A percentile compares a stretch with the other conserved stretches of the same genome.
These are phyloP conservation scores for Atractiella rhizophila DNA, from an alignment of 768 basidiomycete genomes.

Conservation along the genomic window DNA sequence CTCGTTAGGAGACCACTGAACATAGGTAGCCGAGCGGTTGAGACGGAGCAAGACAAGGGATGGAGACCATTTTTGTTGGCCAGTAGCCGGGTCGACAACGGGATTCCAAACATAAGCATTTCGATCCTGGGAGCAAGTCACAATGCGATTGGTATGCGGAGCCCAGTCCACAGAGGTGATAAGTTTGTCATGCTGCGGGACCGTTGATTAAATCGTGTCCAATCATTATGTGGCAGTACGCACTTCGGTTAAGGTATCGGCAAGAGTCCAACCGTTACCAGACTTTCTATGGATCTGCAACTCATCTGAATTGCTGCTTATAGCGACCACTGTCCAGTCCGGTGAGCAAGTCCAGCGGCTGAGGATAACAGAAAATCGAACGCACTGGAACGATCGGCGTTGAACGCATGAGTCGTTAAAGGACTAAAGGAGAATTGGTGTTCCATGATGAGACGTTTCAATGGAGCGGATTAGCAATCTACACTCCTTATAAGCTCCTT, in stretches of 20 bases:
- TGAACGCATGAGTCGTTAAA: constrained; percentile 82
- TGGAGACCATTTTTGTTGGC: constrained; percentile 63
- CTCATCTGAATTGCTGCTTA: constrained; percentile 72
- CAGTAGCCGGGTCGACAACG: constrained; percentile 43
- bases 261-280: constrained; percentile 39
- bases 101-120: constrained; percentile 98
- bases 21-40: constrained; percentile 83
- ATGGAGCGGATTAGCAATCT: no score
- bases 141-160: constrained; percentile 81
- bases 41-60: constrained; percentile 83
- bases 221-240: constrained; percentile 7
- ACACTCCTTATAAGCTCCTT: no score
- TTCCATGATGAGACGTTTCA: no score
- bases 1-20: constrained; percentile 88
- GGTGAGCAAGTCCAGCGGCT: no score
- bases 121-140: constrained; percentile 93
- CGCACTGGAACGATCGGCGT: constrained; percentile 60
- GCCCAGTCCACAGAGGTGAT: constrained; percentile 99
- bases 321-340: constrained; percentile 44
- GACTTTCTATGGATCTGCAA: constrained; percentile 49
- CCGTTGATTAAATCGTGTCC: neutral
- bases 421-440: no score
- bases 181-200: constrained; percentile 67
- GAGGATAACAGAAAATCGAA: no score
- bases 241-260: constrained; percentile 68